Conservation (phyloP, 441 rosid genomes). For the Sinapis alba region DNA sequence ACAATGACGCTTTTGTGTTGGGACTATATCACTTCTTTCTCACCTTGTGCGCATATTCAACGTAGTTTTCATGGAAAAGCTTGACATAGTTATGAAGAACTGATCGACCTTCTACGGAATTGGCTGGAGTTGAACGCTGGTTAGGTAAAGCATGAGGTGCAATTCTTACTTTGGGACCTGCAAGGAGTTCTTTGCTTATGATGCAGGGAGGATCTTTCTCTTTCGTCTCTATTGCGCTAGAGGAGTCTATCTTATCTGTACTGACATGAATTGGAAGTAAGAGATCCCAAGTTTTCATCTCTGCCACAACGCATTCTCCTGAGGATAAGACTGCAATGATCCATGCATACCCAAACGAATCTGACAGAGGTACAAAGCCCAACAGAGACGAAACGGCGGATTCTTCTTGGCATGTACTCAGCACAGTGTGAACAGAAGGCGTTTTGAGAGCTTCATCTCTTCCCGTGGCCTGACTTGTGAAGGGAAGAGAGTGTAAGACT, state of each 20-base stretch:
- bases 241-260: slow-evolving; percentile 42
- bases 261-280: slow-evolving; percentile 72
- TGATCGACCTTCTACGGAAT: slow-evolving; percentile 93
- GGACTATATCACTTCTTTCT: slow-evolving; percentile 22
- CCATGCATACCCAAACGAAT: slow-evolving; percentile 93
- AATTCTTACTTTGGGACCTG: slow-evolving; percentile 79
- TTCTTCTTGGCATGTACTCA: slow-evolving; percentile 82
- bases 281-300: slow-evolving; percentile 84
- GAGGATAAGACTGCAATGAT: slow-evolving; percentile 67
- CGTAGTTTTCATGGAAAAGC: slow-evolving; percentile 93
- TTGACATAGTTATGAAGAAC: slow-evolving; percentile 85
- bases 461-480: slow-evolving; percentile 77
- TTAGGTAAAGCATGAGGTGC: slow-evolving; percentile 79
- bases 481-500: slow-evolving; percentile 92
- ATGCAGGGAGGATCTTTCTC: slow-evolving; percentile 57
- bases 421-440: slow-evolving; percentile 87
- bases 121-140: slow-evolving; percentile 75
- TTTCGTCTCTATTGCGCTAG: slow-evolving; percentile 43
- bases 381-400: slow-evolving; percentile 54
- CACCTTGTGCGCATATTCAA: slow-evolving; percentile 98
- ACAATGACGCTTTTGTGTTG: neutral
- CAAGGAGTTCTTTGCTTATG: slow-evolving; percentile 88
- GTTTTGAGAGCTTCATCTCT: slow-evolving; percentile 70
- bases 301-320: slow-evolving; percentile 80
- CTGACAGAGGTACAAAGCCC: slow-evolving; percentile 74